Conservation (phyloP, 2,329 filamentous ascomycete genomes). For the Dactylellina parvicollis region DNA sequence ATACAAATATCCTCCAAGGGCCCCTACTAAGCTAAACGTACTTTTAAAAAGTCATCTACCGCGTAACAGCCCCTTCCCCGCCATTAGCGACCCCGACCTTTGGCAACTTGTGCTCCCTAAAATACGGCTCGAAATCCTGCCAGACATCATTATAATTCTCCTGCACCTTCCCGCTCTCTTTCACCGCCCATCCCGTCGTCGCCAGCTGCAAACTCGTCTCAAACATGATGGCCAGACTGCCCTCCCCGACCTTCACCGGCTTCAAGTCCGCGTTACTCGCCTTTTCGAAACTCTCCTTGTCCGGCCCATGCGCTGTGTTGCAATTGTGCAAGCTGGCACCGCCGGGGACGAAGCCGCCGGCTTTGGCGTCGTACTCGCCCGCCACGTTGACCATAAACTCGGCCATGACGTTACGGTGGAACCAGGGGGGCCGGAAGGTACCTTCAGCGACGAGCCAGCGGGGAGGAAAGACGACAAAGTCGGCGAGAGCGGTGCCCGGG, state of each 20-base stretch:
- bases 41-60: neutral
- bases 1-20: too few relatives aligned
- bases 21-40: too few relatives aligned
- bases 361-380: constrained; percentile 71
- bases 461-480: constrained; percentile 74
- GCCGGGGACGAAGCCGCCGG: constrained; percentile 69
- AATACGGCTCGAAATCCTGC: constrained; percentile 74
- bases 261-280: constrained; percentile 67
- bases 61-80: constrained; percentile 12
- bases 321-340: constrained; percentile 74
- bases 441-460: constrained; percentile 72
- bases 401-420: constrained; percentile 73
- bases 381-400: constrained; percentile 74
- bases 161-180: constrained; percentile 76
- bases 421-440: constrained; percentile 72
- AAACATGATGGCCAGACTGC: constrained; percentile 66
- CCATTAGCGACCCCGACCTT: constrained; percentile 26
- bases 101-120: constrained; percentile 58
- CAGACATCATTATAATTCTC: constrained; percentile 81
- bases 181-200: constrained; percentile 77
- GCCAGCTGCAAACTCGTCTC: constrained; percentile 71
- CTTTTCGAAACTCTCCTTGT: constrained; percentile 68
- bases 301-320: constrained; percentile 75
- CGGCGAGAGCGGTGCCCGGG: constrained; percentile 71
- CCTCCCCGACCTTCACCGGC: constrained; percentile 69